Base-by-base conservation (phyloP, 78 protist species). In the Monosiga brevicollis region DNA sequence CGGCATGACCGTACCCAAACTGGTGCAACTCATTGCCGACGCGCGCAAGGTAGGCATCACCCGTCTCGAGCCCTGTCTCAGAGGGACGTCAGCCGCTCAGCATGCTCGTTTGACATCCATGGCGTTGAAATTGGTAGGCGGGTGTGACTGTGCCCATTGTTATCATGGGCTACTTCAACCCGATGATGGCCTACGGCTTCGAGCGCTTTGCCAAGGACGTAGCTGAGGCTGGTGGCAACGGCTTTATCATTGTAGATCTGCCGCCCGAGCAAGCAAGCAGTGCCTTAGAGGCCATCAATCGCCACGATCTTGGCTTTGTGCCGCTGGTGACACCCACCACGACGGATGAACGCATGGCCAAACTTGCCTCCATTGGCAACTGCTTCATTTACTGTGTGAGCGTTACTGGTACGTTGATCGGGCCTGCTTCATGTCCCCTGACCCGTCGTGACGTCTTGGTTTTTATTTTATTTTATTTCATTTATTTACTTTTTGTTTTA, bases 201-300 rank as follows among this genome's bases (percentile, higher is more conserved):
- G 39, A 77, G 49, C 37, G 29, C 62, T 20, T 49, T 6, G 6
- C 29, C 62, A 15, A 20, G 11, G 84, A 15, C 39, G 41, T 55
- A 55, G 6, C 11, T 29, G 81, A 0, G 23, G 86, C 85, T 6
- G 91, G 91, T 49, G 87, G 70, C 77, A 41, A 81, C 83, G 95
- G 94, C 34, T 90, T 93, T 89, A 93, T 93, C 72, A 80, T 90
- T 34, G 95, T 93, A 2, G 95, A 93, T 71, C 76, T 93, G 49
- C 95, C 95, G 22, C 90, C 89, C 1, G 95, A 93, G 78, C 92
- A 88, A 80, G 76, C 82, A 26, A 0, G 2, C n/a, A 29, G 10
- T 32, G 76, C 87, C 77, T 22, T 78, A 26, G 39, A 11, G 34
- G 41, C 6, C 36, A 79, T 84, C 90, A 11, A 26, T 38, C 76